Conservation (phyloP, 257 asterid genomes). For the Voacanga thouarsii region DNA sequence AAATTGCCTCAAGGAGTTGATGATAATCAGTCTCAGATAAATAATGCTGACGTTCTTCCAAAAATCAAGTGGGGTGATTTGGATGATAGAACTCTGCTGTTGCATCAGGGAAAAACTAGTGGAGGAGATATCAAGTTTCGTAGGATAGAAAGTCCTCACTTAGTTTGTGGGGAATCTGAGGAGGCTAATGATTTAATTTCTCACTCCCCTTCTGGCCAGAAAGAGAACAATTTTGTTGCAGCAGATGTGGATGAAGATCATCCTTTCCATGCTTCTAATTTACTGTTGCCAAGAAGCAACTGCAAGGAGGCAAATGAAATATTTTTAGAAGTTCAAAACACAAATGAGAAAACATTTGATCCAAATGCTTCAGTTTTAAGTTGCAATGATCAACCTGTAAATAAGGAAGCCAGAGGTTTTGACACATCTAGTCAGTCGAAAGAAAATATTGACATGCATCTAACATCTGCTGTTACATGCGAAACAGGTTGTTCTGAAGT, state of each 20-base stretch:
- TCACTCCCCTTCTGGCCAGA: conserved; percentile 24
- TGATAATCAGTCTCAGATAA: conserved; percentile 34
- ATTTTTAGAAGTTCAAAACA: conserved; percentile 43
- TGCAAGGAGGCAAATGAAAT: conserved; percentile 37
- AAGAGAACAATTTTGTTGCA: conserved; percentile 23
- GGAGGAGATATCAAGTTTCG: conserved; percentile 41
- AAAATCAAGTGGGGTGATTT: conserved; percentile 94
- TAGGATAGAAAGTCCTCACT: conserved; percentile 33
- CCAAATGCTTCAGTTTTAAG: conserved; percentile 27
- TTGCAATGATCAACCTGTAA: conserved; percentile 27
- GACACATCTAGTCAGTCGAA: neutral
- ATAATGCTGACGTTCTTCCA: conserved; percentile 37
- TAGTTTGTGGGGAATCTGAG: conserved; percentile 28
- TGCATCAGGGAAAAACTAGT: conserved; percentile 46
- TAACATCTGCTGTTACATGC: neutral
- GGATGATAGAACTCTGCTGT: conserved; percentile 69
- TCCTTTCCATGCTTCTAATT: conserved; percentile 28
- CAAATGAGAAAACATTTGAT: conserved; percentile 37
- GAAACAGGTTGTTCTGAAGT: conserved; percentile 24
- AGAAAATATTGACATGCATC: conserved; percentile 15
- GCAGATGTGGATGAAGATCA: conserved; percentile 24
- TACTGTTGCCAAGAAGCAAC: conserved; percentile 22
- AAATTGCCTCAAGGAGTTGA: conserved; percentile 25
- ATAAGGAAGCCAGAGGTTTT: conserved; percentile 29
- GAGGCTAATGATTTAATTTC: conserved; percentile 28